Evolutionary conservation across 2,329 filamentous ascomycete species (phyloP).

Genomic region (Colletotrichum echinochloae): DNA sequence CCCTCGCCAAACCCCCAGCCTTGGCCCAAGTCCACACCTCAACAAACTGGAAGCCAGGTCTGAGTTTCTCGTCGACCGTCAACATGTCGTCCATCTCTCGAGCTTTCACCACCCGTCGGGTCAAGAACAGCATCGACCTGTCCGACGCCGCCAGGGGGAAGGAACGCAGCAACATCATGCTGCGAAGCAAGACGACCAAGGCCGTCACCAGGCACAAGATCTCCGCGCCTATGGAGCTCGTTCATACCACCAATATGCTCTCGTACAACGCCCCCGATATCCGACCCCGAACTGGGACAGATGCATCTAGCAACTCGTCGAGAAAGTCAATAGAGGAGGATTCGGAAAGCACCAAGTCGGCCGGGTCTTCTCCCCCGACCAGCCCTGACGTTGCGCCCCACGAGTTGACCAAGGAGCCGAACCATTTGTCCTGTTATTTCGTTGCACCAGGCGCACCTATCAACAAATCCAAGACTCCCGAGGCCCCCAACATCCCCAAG

Average conservation of each 20-base stretch:
- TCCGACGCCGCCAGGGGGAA: constrained; percentile 52
- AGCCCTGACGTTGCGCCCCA: constrained; percentile 74
- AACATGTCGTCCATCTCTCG: constrained; percentile 72
- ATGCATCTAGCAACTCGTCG: constrained; percentile 64
- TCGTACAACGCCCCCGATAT: constrained; percentile 95
- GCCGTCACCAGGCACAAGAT: constrained; percentile 76
- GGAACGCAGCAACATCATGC: constrained; percentile 46
- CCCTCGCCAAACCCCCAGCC: not conserved
- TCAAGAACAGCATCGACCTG: constrained; percentile 65
- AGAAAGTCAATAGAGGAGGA: constrained; percentile 76
- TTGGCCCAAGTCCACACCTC: not conserved
- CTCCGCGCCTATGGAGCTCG: constrained; percentile 85
- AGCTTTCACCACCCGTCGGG: constrained; percentile 78
- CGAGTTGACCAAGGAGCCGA: constrained; percentile 66
- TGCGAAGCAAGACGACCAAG: constrained; percentile 65
- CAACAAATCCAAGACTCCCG: constrained; percentile 55
- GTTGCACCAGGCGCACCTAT: constrained; percentile 62
- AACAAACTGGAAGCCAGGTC: not conserved
- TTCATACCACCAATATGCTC: constrained; percentile 96
- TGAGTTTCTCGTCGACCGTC: constrained; percentile 17
- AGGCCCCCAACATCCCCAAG: constrained; percentile 72
- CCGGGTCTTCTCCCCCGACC: constrained; percentile 71
- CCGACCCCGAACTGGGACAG: constrained; percentile 56
- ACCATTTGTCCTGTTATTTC: constrained; percentile 77
- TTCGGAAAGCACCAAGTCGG: constrained; percentile 72